These are phyloP conservation scores for Kondoa malvinella DNA, from an alignment of 768 basidiomycete genomes.

Conservation along the genomic window DNA sequence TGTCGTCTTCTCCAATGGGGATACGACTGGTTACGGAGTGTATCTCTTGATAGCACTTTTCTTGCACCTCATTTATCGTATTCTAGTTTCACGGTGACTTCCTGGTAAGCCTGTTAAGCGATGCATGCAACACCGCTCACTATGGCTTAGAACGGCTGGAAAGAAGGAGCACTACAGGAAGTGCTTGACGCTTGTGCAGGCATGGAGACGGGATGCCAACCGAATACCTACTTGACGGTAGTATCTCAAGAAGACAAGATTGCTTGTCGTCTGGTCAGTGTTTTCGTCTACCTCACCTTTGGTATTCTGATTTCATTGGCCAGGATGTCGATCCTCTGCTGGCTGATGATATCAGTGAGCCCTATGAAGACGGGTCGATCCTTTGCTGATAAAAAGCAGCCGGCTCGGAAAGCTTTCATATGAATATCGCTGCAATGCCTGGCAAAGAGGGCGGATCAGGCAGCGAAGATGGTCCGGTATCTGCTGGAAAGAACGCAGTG, in stretches of 20 bases:
- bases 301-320: neutral
- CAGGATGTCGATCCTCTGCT: neutral
- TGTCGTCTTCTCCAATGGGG: neutral
- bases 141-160: neutral
- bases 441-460: too few species aligned
- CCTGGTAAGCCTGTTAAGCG: too few species aligned
- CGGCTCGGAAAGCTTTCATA: neutral
- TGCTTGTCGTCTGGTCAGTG: neutral
- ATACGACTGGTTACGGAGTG: neutral
- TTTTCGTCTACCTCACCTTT: neutral
- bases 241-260: neutral
- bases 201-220: neutral
- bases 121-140: too few species aligned
- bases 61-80: neutral
- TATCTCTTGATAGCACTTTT: neutral
- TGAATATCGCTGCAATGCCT: neutral
- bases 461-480: too few species aligned
- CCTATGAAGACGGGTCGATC: too few species aligned
- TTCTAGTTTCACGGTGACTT: neutral
- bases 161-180: neutral
- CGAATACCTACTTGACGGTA: neutral
- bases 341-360: neutral
- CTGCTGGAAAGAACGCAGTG: too few species aligned
- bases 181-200: neutral
- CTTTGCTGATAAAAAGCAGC: neutral